A percentile compares a stretch with the other conserved stretches of the same genome.
Conservation (phyloP, 176 grass and related monocot species). For the Oropetium thomaeum region DNA sequence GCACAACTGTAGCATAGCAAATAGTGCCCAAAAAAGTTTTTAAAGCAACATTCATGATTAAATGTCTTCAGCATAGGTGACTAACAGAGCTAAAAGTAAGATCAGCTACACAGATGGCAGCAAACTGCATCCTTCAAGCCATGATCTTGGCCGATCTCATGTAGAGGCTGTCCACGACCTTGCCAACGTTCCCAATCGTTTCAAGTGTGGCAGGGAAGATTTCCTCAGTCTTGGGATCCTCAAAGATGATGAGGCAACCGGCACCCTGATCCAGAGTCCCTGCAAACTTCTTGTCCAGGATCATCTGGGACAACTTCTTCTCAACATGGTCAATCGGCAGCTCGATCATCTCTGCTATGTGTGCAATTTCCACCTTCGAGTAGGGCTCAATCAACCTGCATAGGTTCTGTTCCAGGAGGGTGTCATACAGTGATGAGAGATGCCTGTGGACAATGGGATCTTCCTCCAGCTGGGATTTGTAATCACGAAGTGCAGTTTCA, state of each 20-base stretch:
- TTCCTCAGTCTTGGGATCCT: slow-evolving; percentile 60
- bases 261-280: slow-evolving; percentile 79
- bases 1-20: not conserved
- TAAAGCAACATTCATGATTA: not conserved
- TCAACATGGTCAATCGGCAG: slow-evolving; percentile 68
- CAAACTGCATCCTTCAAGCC: slow-evolving; percentile 33
- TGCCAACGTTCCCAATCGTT: slow-evolving; percentile 69
- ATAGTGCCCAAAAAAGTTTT: not conserved
- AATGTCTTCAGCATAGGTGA: not conserved
- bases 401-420: slow-evolving; percentile 79
- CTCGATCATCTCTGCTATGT: slow-evolving; percentile 71
- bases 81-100: slow-evolving; percentile 1
- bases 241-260: slow-evolving; percentile 83
- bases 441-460: slow-evolving; percentile 81
- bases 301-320: slow-evolving; percentile 86
- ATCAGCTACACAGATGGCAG: not conserved
- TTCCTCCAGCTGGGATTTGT: slow-evolving; percentile 68
- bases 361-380: slow-evolving; percentile 72
- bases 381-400: slow-evolving; percentile 83
- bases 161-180: slow-evolving; percentile 79
- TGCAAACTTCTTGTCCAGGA: slow-evolving; percentile 83
- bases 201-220: slow-evolving; percentile 84
- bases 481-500: slow-evolving; percentile 67
- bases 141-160: slow-evolving; percentile 83
- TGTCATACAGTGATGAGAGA: slow-evolving; percentile 79